phyloP scores from a whole-genome alignment of 108 stramenopile genomes.

The Cylindrotheca fusiformis region DNA sequence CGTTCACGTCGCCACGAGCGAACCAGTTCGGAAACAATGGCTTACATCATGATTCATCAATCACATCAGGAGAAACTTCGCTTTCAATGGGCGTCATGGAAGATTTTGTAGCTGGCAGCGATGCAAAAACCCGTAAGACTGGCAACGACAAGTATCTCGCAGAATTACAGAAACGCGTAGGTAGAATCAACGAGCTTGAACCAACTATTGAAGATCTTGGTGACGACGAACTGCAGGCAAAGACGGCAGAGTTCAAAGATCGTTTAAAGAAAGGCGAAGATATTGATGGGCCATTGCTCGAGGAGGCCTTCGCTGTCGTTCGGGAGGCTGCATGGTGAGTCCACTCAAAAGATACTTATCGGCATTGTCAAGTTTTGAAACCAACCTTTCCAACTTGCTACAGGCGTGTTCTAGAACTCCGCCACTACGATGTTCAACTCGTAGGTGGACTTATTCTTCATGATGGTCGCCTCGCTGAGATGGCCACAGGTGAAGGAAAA shows the following conservation, averaged over 20 bases:
- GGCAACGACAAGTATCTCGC: slow-evolving; percentile 72
- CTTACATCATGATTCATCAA: slow-evolving; percentile 5
- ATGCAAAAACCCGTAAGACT: slow-evolving; percentile 40
- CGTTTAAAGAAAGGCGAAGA: slow-evolving; percentile 72
- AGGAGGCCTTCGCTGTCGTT: slow-evolving; percentile 95
- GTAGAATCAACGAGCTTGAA: slow-evolving; percentile 83
- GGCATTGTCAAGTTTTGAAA: too few species aligned
- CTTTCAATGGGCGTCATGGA: slow-evolving; percentile 77
- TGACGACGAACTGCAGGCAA: slow-evolving; percentile 86
- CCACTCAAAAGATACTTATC: too few species aligned
- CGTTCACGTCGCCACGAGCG: neutral
- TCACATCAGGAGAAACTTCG: neutral
- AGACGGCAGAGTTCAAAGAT: slow-evolving; percentile 73
- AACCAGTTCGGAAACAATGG: slow-evolving; percentile 10
- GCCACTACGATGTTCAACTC: slow-evolving; percentile 95
- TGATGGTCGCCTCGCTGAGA: slow-evolving; percentile 91
- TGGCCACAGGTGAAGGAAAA: slow-evolving; percentile 98
- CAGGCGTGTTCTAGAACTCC: slow-evolving; percentile 86
- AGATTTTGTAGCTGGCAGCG: slow-evolving; percentile 67
- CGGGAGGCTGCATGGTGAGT: slow-evolving; percentile 93
- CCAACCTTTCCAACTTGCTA: neutral
- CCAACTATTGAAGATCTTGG: slow-evolving; percentile 74
- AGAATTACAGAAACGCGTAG: slow-evolving; percentile 64
- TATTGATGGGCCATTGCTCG: slow-evolving; percentile 70
- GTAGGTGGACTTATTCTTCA: slow-evolving; percentile 90